These are phyloP conservation scores for Hymenoscyphus fraxineus DNA, from an alignment of 2,329 filamentous ascomycete species.

Conservation along the genomic window DNA sequence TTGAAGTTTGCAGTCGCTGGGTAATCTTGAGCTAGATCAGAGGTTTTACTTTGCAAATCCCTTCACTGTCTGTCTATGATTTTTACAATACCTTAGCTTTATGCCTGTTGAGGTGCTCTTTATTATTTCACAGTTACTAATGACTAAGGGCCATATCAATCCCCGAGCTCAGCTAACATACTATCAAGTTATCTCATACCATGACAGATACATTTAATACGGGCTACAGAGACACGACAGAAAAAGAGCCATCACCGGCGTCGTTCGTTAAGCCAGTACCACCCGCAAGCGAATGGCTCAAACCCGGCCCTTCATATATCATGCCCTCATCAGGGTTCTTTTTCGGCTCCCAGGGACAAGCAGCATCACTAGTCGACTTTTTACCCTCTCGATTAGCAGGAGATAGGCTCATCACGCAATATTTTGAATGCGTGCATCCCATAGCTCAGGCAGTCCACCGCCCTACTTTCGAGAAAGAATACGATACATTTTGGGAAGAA, in stretches of 20 bases:
- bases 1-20: not conserved
- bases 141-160: not conserved
- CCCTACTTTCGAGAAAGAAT: conserved; percentile 62
- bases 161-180: not conserved
- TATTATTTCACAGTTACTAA: not conserved
- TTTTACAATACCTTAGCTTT: not conserved
- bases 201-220: conserved; percentile 21
- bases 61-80: not conserved
- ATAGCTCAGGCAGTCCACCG: conserved; percentile 64
- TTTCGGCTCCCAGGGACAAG: conserved; percentile 51
- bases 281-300: conserved; percentile 50
- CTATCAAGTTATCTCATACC: conserved; percentile 22
- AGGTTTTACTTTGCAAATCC: not conserved
- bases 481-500: conserved; percentile 62
- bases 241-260: conserved; percentile 16
- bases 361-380: conserved; percentile 53
- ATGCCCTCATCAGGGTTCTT: conserved; percentile 45
- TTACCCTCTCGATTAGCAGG: conserved; percentile 56
- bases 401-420: conserved; percentile 62
- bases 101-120: not conserved
- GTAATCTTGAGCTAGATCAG: not conserved
- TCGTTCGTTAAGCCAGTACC: conserved; percentile 21
- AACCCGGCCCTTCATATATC: conserved; percentile 47
- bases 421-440: conserved; percentile 65
- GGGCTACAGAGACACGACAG: conserved; percentile 18